Evolutionary conservation across 78 protist species (phyloP).

Genomic region (Dictyostelium intermedium): DNA sequence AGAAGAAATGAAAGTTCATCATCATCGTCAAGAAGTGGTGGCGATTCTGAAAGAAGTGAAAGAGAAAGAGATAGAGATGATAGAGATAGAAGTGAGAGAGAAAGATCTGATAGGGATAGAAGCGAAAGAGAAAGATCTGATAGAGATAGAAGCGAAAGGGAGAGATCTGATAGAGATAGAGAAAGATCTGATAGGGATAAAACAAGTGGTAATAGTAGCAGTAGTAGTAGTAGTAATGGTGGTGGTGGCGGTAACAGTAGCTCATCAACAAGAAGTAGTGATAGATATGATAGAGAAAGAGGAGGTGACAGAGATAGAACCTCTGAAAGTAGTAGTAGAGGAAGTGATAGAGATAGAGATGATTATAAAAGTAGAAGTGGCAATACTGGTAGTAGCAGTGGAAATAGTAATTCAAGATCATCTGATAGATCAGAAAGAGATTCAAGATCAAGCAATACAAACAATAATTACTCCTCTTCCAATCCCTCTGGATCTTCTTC

Average conservation of each 20-base stretch:
- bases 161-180: not conserved
- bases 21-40: conserved; percentile 29
- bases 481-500: not conserved
- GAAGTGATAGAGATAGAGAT: conserved; percentile 10
- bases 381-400: conserved; percentile 10
- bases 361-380: not conserved
- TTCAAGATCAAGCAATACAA: not conserved
- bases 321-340: conserved; percentile 15
- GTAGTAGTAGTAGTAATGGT: not conserved
- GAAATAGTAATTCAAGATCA: not conserved
- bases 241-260: not conserved
- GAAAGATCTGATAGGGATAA: not conserved
- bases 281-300: not conserved
- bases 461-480: not conserved
- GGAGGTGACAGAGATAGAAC: not conserved
- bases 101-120: conserved; percentile 21
- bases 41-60: not conserved
- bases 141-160: conserved; percentile 19
- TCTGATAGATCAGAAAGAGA: not conserved
- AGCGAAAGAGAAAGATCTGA: conserved; percentile 15
- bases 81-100: conserved; percentile 24
- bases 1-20: conserved; percentile 14
- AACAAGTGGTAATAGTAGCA: not conserved
- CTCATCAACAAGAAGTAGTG: not conserved
- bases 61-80: conserved; percentile 42